Base-by-base conservation (phyloP, 768 basidiomycete genomes). In the Pleurotus djamor region DNA sequence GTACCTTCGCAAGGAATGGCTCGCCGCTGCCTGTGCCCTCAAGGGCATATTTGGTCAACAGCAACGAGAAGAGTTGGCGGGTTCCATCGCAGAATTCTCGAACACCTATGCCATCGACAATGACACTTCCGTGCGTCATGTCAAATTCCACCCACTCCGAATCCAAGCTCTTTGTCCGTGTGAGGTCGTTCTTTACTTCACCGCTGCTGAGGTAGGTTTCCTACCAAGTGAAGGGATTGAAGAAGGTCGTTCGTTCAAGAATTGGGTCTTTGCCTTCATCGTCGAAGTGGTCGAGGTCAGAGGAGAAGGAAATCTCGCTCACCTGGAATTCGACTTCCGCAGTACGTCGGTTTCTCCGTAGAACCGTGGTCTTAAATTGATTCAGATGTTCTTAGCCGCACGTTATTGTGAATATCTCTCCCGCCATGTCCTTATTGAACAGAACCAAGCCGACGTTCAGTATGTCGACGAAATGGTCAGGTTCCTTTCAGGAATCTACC, bases 161-260 rank as follows among this genome's bases (percentile, higher is more conserved):
- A 49, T 67, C 48, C 59, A 58, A 48, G 63, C 62, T 14, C 52
- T 68, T 9, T 68, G 67, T 52, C 49, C 41, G 2, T 57, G 61
- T n/a, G 67, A 68, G 49, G 64, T 64, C 43, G 51, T 66, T 12
- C 58, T 67, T 17, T 62, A 59, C 58, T 60, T 68, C 48, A 63
- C 59, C 16, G 52, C 63, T 32, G 60, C 60, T 8, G 60, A 67
- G 8, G 34, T 67, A 1, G n/a, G 21, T 28, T 28, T 28, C 21
- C 21, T 28, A 28, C 21, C 21, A 28, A 28, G 21, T 28, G 21
- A 28, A 28, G 21, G 21, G 9, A 43, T 9, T 9, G 41, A 43
- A 43, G 10, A 43, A n/a, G 41, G 41, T 14, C 12, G 16, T 17
- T 12, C n/a, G n/a, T 47, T n/a, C 45, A 47, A 47, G 45, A 5